Evolutionary conservation across 768 basidiomycete genomes (phyloP), one percentile per base, ranked within the genome.

Genomic region (Termitomyces sp.): DNA sequence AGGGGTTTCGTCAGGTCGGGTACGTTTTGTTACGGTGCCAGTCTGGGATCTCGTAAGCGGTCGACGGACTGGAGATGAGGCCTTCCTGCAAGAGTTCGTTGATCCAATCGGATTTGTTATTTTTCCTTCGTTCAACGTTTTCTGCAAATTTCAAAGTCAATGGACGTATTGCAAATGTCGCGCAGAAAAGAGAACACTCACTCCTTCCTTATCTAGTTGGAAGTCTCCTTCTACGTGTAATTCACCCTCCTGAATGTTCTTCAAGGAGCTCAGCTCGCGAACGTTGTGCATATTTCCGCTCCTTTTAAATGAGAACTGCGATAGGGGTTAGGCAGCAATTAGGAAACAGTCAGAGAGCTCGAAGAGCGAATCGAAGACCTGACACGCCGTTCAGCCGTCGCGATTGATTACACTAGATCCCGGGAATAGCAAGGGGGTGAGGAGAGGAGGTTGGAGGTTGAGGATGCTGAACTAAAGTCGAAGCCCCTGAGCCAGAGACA

Each of bases 11-110:
- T 71, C 66, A 26, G 58, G 66, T 30, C 64, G 64, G 41, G 64
- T 67, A 56, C 72, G 72, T 61, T 73, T 74, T 14, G 68, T 26
- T 36, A 66, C 68, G 53, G 64, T 62, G 9, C 71, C 70, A 33
- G 73, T 73, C 63, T 75, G 75, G 5, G 75, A 76, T 54, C 75
- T 70, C 26, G 75, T 76, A 46, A 70, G 65, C 28, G 70, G 73
- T 50, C 74, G 66, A 55, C 65, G 64, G n/a, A 64, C 61, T 18
- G 59, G 36, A 30, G 53, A 53, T n/a, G 47, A 36, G 9, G 44
- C 1, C 30, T 5, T 16, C 30, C 50, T 56, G 5, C 10, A n/a
- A 33, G 20, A 28, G 20, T n/a, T 33, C 23, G 18, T 23, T 33
- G 26, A 26, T 41, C 33, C 32, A 20, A 23, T 1, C 14, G 43